These are phyloP conservation scores for Phoma sp. DNA, from an alignment of 2,329 filamentous ascomycete genomes.

Conservation along the genomic window DNA sequence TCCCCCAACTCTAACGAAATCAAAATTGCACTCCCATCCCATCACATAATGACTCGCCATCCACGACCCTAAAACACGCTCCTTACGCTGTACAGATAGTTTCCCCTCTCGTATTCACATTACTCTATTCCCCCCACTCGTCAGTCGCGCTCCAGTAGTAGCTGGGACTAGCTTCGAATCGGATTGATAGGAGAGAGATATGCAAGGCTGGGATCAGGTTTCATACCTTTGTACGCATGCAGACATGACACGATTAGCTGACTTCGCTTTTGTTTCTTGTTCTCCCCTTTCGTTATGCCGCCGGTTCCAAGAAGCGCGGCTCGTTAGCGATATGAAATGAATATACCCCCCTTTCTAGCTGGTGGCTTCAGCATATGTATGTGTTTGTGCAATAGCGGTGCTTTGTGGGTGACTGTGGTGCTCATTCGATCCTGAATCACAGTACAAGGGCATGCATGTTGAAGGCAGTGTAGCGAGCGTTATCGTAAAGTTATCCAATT, in stretches of 20 bases:
- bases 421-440: too few relatives aligned
- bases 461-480: neutral
- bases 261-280: neutral
- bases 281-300: neutral
- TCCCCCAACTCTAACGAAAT: neutral
- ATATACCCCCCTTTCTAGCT: slow-evolving; percentile 14
- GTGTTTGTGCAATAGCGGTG: too few relatives aligned
- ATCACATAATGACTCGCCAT: neutral
- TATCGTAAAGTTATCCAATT: slow-evolving; percentile 4
- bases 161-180: slow-evolving; percentile 1
- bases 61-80: slow-evolving; percentile 9
- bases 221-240: slow-evolving; percentile 4
- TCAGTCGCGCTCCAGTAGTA: neutral
- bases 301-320: slow-evolving; percentile 3
- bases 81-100: slow-evolving; percentile 18
- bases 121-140: slow-evolving; percentile 10
- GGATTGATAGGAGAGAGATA: slow-evolving; percentile 1
- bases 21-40: slow-evolving; percentile 6
- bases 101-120: slow-evolving; percentile 1
- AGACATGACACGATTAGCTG: slow-evolving; percentile 10
- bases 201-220: slow-evolving; percentile 1
- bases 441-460: too few relatives aligned
- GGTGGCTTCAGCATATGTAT: neutral
- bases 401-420: too few relatives aligned
- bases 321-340: slow-evolving; percentile 12